A percentile compares a stretch with the other conserved stretches of the same genome.
Conservation (phyloP, 352 stramenopile species). For the Pythium coloratum region DNA sequence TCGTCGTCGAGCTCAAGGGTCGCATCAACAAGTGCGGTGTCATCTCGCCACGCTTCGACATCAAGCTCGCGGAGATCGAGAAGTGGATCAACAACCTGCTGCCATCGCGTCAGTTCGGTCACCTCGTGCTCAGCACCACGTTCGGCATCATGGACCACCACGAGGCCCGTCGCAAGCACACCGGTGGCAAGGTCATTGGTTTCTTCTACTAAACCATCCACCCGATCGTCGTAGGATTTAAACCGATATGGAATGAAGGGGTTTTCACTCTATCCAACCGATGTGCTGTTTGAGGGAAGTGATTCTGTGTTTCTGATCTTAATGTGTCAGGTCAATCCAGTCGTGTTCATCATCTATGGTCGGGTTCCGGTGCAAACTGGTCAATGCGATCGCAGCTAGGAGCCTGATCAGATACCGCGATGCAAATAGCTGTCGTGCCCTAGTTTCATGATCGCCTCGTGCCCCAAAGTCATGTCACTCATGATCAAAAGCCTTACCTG, state of each 20-base stretch:
- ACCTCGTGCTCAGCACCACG: constrained; percentile 93
- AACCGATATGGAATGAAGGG: constrained; percentile 21
- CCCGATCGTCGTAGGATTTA: constrained; percentile 4
- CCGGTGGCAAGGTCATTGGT: constrained; percentile 99
- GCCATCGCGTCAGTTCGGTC: constrained; percentile 98
- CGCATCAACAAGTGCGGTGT: constrained; percentile 99
- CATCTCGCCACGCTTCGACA: constrained; percentile 99
- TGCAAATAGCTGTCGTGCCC: too few relatives aligned
- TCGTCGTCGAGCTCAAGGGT: constrained; percentile 97
- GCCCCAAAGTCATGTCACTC: neutral
- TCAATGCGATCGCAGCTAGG: too few relatives aligned
- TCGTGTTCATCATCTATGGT: too few relatives aligned
- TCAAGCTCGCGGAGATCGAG: constrained; percentile 96
- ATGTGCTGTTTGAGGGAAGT: too few relatives aligned
- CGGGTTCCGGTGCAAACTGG: too few relatives aligned
- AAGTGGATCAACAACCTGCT: constrained; percentile 99
- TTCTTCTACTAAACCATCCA: constrained; percentile 98
- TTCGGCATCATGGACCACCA: constrained; percentile 93
- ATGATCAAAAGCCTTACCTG: neutral
- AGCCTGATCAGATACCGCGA: too few relatives aligned
- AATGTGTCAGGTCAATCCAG: too few relatives aligned
- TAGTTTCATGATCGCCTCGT: too few relatives aligned
- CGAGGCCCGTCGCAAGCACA: constrained; percentile 98
- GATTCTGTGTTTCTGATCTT: too few relatives aligned
- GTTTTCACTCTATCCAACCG: constrained; percentile 7